These are phyloP conservation scores for Umbellularia californica DNA, from an alignment of 164 flowering plant genomes.

Conservation along the genomic window DNA sequence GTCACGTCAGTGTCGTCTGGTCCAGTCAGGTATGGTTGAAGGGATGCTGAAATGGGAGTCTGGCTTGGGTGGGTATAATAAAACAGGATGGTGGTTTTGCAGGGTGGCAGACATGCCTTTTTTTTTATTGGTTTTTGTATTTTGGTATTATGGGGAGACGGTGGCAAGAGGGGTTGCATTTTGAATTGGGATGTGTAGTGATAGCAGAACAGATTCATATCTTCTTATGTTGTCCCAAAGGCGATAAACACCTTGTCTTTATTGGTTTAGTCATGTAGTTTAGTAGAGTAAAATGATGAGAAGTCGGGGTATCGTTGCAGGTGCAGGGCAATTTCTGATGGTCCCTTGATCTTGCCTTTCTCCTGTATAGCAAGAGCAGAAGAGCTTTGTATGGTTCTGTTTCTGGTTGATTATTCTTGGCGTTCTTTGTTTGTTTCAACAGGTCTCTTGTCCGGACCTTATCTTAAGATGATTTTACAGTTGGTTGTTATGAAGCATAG, in stretches of 20 bases:
- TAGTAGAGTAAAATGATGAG: background rate
- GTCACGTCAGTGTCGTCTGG: background rate
- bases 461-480: background rate
- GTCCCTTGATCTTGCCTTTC: background rate
- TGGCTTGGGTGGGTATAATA: slow-evolving; percentile 5
- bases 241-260: background rate
- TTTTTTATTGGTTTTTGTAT: background rate
- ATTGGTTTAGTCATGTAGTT: background rate
- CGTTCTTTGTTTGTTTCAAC: background rate
- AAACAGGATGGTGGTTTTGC: background rate
- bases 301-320: background rate
- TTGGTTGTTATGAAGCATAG: background rate
- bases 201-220: background rate
- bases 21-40: slow-evolving; percentile 11
- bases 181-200: background rate
- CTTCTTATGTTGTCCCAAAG: background rate
- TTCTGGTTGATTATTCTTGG: background rate
- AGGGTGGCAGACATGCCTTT: background rate
- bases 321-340: background rate
- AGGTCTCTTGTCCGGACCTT: background rate
- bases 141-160: background rate
- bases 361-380: background rate
- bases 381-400: background rate
- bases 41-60: slow-evolving; percentile 11
- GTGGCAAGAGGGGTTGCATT: background rate